Conservation (phyloP, 768 basidiomycete genomes). For the Dioszegia hungarica region DNA sequence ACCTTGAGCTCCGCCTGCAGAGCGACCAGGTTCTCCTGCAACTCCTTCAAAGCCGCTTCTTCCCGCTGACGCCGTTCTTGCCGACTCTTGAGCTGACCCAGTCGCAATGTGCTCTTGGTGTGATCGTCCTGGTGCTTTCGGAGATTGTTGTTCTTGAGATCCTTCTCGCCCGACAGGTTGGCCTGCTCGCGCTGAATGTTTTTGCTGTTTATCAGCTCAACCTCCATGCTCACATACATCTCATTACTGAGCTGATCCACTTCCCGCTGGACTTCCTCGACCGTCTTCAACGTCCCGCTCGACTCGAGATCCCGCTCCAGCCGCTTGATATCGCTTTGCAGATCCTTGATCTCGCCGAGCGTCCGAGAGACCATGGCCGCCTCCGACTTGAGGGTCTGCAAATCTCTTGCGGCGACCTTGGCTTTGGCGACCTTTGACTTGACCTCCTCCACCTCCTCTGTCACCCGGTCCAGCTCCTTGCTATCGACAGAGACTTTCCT, state of each 20-base stretch:
- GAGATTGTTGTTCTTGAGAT: conserved; percentile 27
- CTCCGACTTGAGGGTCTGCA: conserved; percentile 55
- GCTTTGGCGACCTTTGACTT: conserved; percentile 55
- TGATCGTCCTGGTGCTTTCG: conserved; percentile 27
- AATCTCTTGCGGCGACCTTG: conserved; percentile 55
- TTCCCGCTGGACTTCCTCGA: conserved; percentile 77
- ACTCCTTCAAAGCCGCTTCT: conserved; percentile 35
- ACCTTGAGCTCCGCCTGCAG: conserved; percentile 38
- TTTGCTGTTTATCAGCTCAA: conserved; percentile 28
- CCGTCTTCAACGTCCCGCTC: conserved; percentile 73
- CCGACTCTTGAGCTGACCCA: conserved; percentile 28
- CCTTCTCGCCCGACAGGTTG: conserved; percentile 26
- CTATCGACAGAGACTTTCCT: conserved; percentile 57
- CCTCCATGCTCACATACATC: conserved; percentile 66
- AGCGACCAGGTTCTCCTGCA: conserved; percentile 19
- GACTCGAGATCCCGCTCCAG: conserved; percentile 66
- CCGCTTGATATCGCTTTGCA: conserved; percentile 60
- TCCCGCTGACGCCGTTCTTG: conserved; percentile 29
- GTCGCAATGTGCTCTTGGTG: conserved; percentile 24
- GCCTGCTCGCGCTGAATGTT: conserved; percentile 30
- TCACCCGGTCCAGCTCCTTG: conserved; percentile 56
- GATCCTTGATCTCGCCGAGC: conserved; percentile 46
- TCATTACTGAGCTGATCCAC: conserved; percentile 61
- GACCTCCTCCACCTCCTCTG: conserved; percentile 61
- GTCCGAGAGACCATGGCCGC: conserved; percentile 41